phyloP scores from a whole-genome alignment of 116 monocot species.

The Phalaenopsis hybrid region DNA sequence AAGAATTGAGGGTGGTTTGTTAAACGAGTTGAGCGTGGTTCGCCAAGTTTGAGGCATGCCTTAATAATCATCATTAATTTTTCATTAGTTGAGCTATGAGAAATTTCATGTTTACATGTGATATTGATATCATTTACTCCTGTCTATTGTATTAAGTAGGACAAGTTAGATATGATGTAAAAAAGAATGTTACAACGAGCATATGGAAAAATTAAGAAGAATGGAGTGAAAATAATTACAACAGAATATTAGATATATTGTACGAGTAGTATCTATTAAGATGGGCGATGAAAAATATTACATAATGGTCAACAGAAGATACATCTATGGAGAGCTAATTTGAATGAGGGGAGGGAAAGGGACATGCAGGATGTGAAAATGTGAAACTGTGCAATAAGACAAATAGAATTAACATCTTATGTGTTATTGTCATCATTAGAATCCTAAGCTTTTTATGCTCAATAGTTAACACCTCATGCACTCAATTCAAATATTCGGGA shows the following conservation, averaged over 20 bases:
- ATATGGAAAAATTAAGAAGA: background rate
- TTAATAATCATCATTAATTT: too few species aligned
- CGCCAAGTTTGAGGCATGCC: too few species aligned
- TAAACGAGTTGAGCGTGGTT: too few species aligned
- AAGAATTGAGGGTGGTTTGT: too few species aligned
- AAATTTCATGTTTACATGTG: too few species aligned
- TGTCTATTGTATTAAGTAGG: background rate
- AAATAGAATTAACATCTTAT: background rate
- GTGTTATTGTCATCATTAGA: too few species aligned
- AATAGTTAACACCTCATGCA: background rate
- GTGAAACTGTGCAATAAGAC: background rate
- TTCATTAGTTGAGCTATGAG: too few species aligned
- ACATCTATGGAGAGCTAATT: background rate
- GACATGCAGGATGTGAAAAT: background rate
- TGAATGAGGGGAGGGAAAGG: background rate
- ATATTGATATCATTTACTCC: too few species aligned
- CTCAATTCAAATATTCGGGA: background rate
- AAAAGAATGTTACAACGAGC: background rate
- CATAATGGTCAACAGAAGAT: background rate
- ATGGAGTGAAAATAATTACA: background rate
- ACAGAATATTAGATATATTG: background rate
- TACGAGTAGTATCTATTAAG: background rate
- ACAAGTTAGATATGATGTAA: background rate
- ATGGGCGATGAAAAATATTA: background rate
- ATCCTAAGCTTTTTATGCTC: too few species aligned